Conservation (phyloP, 177 flowering plant species). For the Vitis hybrid region DNA sequence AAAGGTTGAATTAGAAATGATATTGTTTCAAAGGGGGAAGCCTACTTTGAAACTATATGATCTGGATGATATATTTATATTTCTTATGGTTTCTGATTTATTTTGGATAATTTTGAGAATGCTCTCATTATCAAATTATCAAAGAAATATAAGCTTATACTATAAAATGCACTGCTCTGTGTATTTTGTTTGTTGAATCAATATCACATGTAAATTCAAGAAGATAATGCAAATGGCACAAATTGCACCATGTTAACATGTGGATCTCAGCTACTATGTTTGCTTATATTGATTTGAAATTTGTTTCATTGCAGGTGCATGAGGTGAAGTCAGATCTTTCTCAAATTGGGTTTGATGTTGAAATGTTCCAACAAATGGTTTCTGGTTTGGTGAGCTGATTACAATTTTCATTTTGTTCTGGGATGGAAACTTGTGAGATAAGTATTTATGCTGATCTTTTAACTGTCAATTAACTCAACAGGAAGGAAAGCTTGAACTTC, state of each 20-base stretch:
- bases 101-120: no score
- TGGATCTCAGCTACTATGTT: background rate
- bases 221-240: background rate
- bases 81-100: no score
- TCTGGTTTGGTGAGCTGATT: constrained; percentile 57
- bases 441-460: constrained; percentile 9
- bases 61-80: no score
- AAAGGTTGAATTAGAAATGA: no score
- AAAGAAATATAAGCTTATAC: no score
- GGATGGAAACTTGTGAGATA: background rate
- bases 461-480: constrained; percentile 23
- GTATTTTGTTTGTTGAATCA: no score
- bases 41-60: no score
- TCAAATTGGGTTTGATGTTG: constrained; percentile 66
- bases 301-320: constrained; percentile 44
- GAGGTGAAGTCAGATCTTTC: constrained; percentile 56
- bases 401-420: background rate
- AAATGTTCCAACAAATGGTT: constrained; percentile 53
- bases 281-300: background rate
- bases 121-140: no score
- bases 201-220: no score
- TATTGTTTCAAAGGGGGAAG: no score
- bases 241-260: background rate
- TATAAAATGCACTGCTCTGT: no score
- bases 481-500: constrained; percentile 71